These are phyloP conservation scores for Calocybe cyanea DNA, from an alignment of 768 basidiomycete genomes.

Conservation along the genomic window DNA sequence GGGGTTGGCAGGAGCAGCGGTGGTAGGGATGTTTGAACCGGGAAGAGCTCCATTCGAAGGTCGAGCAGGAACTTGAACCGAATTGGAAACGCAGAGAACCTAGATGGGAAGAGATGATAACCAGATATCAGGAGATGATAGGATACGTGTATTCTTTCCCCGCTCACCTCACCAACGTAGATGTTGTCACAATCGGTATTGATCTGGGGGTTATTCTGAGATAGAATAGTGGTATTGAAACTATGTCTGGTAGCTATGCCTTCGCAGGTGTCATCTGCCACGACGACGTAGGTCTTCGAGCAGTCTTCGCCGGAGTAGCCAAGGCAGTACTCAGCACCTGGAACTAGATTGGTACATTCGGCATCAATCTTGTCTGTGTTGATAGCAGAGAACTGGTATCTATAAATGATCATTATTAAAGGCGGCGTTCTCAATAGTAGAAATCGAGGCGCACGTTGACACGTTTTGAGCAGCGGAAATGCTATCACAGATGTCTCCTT, in stretches of 20 bases:
- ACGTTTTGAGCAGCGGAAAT: conserved; percentile 61
- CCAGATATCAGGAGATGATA: too few relatives aligned
- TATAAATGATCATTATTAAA: conserved; percentile 21
- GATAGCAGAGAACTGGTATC: conserved; percentile 70
- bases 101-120: conserved; percentile 3
- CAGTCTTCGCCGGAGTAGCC: conserved; percentile 58
- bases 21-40: conserved; percentile 28
- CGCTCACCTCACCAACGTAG: conserved; percentile 74
- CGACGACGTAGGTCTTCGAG: conserved; percentile 52
- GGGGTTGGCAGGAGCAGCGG: conserved; percentile 23
- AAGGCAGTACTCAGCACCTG: conserved; percentile 55
- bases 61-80: conserved; percentile 40
- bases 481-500: conserved; percentile 61
- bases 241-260: conserved; percentile 32
- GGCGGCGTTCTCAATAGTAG: not conserved
- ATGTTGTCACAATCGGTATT: conserved; percentile 54
- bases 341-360: conserved; percentile 55
- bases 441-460: conserved; percentile 48
- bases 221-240: conserved; percentile 53
- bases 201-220: conserved; percentile 74
- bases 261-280: conserved; percentile 55
- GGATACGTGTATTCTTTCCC: too few relatives aligned
- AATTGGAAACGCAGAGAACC: conserved; percentile 51
- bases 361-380: conserved; percentile 50
- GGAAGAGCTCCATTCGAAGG: conserved; percentile 22